A percentile compares a stretch with the other conserved stretches of the same genome.
These are phyloP conservation scores for Metschnikowia koreensis DNA, from an alignment of 805 yeast species.

Conservation along the genomic window DNA sequence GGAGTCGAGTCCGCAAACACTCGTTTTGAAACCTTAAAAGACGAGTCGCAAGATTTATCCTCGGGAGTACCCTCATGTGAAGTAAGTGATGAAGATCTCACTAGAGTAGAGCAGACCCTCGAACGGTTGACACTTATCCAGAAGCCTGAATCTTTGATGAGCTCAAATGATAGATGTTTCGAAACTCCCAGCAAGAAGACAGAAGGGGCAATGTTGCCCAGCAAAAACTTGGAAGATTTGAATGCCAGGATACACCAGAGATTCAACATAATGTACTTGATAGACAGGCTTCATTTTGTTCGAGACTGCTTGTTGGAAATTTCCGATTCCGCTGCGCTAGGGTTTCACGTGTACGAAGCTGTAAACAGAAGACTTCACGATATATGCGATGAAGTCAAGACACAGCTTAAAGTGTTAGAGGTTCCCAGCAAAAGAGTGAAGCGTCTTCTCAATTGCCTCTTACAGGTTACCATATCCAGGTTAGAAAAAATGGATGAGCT, in stretches of 20 bases:
- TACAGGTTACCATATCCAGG: background rate
- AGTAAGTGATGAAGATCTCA: background rate
- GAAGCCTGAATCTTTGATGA: background rate
- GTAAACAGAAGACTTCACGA: background rate
- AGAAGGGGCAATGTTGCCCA: background rate
- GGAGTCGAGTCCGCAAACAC: background rate
- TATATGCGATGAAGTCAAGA: background rate
- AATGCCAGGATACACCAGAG: background rate
- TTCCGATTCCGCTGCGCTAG: background rate
- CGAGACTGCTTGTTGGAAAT: background rate
- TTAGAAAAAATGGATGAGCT: background rate
- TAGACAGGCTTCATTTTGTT: background rate
- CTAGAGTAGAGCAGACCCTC: background rate
- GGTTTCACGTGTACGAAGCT: background rate
- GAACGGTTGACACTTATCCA: background rate
- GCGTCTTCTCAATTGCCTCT: background rate
- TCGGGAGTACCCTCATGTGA: background rate
- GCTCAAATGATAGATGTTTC: background rate
- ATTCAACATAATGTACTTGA: background rate
- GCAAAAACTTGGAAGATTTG: background rate
- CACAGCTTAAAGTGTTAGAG: background rate
- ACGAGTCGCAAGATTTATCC: background rate
- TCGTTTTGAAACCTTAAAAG: background rate
- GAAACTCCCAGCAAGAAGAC: background rate
- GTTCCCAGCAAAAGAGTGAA: background rate